These are phyloP conservation scores for Nicotiana sylvestris DNA, from an alignment of 257 asterid species.

Conservation along the genomic window DNA sequence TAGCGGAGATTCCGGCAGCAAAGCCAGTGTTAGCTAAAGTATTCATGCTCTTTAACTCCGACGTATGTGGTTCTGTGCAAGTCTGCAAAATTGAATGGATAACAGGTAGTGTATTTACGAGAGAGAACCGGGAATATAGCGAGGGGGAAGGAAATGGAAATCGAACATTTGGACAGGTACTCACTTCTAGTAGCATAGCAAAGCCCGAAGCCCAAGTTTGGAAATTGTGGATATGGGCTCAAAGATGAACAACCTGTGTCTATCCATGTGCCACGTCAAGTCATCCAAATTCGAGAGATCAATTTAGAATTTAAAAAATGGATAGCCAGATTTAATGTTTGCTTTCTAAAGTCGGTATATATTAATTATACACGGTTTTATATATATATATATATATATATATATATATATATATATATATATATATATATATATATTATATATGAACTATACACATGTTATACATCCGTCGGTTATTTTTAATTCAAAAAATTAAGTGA, in stretches of 20 bases:
- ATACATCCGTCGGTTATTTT: too few relatives aligned
- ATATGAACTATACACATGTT: too few relatives aligned
- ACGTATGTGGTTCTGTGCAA: not conserved
- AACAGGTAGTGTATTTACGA: not conserved
- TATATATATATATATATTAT: too few relatives aligned
- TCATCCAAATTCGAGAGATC: not conserved
- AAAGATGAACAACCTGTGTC: not conserved
- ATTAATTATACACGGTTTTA: too few relatives aligned
- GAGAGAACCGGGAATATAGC: not conserved
- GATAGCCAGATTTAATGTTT: too few relatives aligned
- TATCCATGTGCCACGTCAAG: not conserved
- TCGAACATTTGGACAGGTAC: not conserved
- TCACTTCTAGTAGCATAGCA: not conserved
- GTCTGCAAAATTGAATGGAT: not conserved
- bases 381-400: too few relatives aligned
- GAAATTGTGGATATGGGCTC: not conserved
- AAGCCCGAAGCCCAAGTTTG: not conserved
- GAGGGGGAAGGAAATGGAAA: not conserved
- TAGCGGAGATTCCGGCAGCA: slow-evolving; percentile 40
- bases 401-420: too few relatives aligned
- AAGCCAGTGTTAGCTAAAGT: slow-evolving; percentile 44
- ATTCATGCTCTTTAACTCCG: slow-evolving; percentile 38
- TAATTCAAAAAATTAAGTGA: too few relatives aligned
- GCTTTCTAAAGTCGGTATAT: too few relatives aligned
- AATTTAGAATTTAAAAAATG: too few relatives aligned